Percentiles rank a stretch among this genome's conserved stretches.
These are phyloP conservation scores for Podaxis sp. DNA, from an alignment of 768 basidiomycete species.

Conservation along the genomic window DNA sequence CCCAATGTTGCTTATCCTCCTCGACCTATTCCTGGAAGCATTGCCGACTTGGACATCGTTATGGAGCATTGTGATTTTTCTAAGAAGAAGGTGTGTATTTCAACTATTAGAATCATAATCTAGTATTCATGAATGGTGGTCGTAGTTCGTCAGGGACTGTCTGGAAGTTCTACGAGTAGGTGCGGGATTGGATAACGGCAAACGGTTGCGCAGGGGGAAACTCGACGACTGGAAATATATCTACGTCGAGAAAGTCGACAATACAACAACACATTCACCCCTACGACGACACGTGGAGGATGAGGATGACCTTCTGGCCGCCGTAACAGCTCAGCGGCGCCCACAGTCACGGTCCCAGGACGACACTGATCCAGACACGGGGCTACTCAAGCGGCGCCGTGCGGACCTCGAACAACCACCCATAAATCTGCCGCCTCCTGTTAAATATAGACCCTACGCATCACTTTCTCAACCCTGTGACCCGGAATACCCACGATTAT, in stretches of 20 bases:
- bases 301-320: slow-evolving; percentile 40
- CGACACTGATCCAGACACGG: slow-evolving; percentile 48
- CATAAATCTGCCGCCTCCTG: slow-evolving; percentile 46
- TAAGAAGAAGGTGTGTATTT: slow-evolving; percentile 58
- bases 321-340: background rate
- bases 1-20: slow-evolving; percentile 81
- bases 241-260: slow-evolving; percentile 62
- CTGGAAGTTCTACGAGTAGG: slow-evolving; percentile 93
- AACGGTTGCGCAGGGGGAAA: slow-evolving; percentile 70
- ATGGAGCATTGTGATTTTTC: slow-evolving; percentile 95
- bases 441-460: slow-evolving; percentile 56
- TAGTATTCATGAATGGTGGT: slow-evolving; percentile 15
- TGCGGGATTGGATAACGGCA: slow-evolving; percentile 82
- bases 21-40: slow-evolving; percentile 79
- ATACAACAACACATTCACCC: slow-evolving; percentile 24
- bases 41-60: slow-evolving; percentile 85
- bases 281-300: slow-evolving; percentile 21
- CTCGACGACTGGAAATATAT: slow-evolving; percentile 88
- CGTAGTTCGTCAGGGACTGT: slow-evolving; percentile 96
- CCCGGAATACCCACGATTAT: slow-evolving; percentile 79
- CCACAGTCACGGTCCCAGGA: slow-evolving; percentile 11
- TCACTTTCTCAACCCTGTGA: slow-evolving; percentile 71
- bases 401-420: slow-evolving; percentile 62
- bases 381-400: slow-evolving; percentile 57
- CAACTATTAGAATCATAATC: background rate